Base-by-base conservation (phyloP, 257 asterid species). In the Asclepias syriaca region DNA sequence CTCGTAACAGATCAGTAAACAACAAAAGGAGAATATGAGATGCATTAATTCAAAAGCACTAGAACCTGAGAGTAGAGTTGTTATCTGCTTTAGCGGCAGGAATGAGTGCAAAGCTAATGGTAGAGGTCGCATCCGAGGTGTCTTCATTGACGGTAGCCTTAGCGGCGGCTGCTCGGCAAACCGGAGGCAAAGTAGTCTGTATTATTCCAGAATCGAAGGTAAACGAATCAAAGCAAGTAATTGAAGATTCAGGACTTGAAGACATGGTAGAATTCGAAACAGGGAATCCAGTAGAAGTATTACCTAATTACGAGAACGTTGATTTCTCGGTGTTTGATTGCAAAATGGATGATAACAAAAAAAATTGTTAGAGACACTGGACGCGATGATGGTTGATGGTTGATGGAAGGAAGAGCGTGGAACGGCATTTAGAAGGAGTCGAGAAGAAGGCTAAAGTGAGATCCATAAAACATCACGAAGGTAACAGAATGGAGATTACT, bases 321-420 rank as follows among this genome's bases (percentile, higher is more conserved):
- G 96, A 89, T 77, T 89, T 89, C 79, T 89, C 93, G 0, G 48
- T 87, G 0, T 84, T 89, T 0, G 91, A 89, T 50, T 80, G 87
- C 72, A 83, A 80, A 27, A 79, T 82, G 3, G 79, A 81, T 56
- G 85, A 81, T 71, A 82, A 80, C 9, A 60, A 55, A 4, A 70
- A 63, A 24, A 24, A 14, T 66, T 87, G 73, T 77, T 84, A 1
- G 79, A 84, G 15, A 78, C 71, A 0, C 78, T 89, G 69, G 87
- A 86, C 24, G 86, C 39, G 39, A 34, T 34, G 6, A 34, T 34
- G 77, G 73, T 85, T 68, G 89, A 85, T 39, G 89, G 87, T 85
- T 68, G 89, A 85, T 39, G 89, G 87, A 22, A 81, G 81, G 58
- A 82, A 81, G 6, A 84, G 89, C 27, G 43, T 77, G 37, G 85